Base-by-base conservation (phyloP, 148 eudicot genomes). In the Rhododendron ferrugineum region DNA sequence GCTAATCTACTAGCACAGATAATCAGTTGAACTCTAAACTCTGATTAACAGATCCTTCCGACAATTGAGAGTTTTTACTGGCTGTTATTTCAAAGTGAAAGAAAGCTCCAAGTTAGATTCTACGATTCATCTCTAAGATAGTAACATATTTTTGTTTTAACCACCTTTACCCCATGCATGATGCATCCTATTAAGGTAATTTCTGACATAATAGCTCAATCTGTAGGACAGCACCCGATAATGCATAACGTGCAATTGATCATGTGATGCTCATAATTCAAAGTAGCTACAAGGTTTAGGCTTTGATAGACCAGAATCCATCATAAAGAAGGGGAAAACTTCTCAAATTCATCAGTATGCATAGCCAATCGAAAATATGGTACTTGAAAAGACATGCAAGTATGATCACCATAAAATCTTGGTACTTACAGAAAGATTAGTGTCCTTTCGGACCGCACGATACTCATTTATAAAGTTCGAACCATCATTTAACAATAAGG, bases 401-500 rank as follows among this genome's bases (percentile, higher is more conserved):
- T 10, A 30, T 44, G 20, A 49, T 83, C 32, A 52, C 13, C 66
- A 36, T 52, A 84, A 74, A 1, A 18, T 37, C 47, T 37, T 50
- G 66, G 50, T 70, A 73, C 88, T 84, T 84, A 87, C 86, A 64
- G 11, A 82, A 80, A 95, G 91, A 91, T 94, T 94, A 68, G 94
- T 87, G 87, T 96, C 99, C 88, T 96, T 95, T 81, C 99, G 90
- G n/a, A 86, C 89, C 72, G 92, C 88, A 58, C 98, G 96, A 79
- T 90, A 96, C 64, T 93, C 98, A 64, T 91, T 89, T 84, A 85
- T 90, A 83, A 88, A 95, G 60, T 81, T 91, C 34, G 98, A 96
- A 86, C 89, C 91, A 89, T 96, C 99, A 85, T 87, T 87, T 86
- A 94, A 90, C 84, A 96, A 84, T 82, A 93, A 84, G 50, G 92